phyloP scores from a whole-genome alignment of 2,329 filamentous ascomycete species.

The Penicillium sp. region DNA sequence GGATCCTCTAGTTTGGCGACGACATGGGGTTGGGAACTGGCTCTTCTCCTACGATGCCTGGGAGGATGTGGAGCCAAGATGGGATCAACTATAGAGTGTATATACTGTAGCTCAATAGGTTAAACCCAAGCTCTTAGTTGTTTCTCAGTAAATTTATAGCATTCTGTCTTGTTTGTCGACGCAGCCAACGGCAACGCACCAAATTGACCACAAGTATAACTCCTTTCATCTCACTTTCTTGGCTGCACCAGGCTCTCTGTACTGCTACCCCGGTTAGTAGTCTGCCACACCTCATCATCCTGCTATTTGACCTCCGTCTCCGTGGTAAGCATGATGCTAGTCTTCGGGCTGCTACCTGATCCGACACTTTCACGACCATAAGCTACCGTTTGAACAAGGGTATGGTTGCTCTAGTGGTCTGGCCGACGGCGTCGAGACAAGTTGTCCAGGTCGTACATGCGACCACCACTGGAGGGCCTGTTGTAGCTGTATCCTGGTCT shows the following conservation, averaged over 20 bases:
- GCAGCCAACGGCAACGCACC: too few relatives aligned
- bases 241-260: slow-evolving; percentile 10
- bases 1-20: slow-evolving; percentile 14
- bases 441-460: slow-evolving; percentile 1
- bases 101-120: too few relatives aligned
- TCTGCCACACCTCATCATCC: neutral
- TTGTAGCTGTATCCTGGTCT: neutral
- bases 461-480: neutral
- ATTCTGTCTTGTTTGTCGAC: too few relatives aligned
- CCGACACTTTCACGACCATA: neutral
- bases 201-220: too few relatives aligned
- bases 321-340: slow-evolving; percentile 11
- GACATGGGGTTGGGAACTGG: slow-evolving; percentile 13
- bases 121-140: too few relatives aligned
- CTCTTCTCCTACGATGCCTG: slow-evolving; percentile 11
- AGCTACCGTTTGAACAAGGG: neutral
- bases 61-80: slow-evolving; percentile 10
- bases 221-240: too few relatives aligned
- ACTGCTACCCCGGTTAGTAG: slow-evolving; percentile 1
- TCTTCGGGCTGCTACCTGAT: neutral
- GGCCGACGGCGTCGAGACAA: neutral
- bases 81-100: neutral
- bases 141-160: too few relatives aligned
- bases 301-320: slow-evolving; percentile 15
- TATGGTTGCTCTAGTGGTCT: neutral